A percentile compares a stretch with the other conserved stretches of the same genome.
Conservation (phyloP, 257 asterid genomes). For the Verbena officinalis region DNA sequence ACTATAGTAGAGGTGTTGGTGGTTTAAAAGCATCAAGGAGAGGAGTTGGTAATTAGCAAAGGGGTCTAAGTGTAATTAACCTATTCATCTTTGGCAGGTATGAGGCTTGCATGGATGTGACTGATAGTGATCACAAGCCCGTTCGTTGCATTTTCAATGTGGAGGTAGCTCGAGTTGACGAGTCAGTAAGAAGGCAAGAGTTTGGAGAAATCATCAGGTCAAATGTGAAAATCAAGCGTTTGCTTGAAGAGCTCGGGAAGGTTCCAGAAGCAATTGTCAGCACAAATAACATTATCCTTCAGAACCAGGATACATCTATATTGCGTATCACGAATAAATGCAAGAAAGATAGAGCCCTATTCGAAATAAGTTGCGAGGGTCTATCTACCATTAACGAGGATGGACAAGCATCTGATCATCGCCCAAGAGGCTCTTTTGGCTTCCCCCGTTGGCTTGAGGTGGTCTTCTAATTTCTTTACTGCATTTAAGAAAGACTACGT, state of each 20-base stretch:
- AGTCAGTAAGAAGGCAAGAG: slow-evolving; percentile 86
- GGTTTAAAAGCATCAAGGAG: too few relatives aligned
- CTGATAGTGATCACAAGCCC: slow-evolving; percentile 98
- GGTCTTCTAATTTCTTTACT: slow-evolving; percentile 25
- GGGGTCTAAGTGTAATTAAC: too few relatives aligned
- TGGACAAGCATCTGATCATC: slow-evolving; percentile 78
- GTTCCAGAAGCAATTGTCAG: slow-evolving; percentile 87
- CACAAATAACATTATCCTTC: slow-evolving; percentile 87
- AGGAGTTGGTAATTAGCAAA: too few relatives aligned
- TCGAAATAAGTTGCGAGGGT: slow-evolving; percentile 78
- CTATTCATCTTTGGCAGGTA: slow-evolving; percentile 60
- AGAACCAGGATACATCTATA: slow-evolving; percentile 76
- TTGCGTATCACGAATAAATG: slow-evolving; percentile 83
- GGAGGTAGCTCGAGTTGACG: slow-evolving; percentile 92
- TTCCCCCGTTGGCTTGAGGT: slow-evolving; percentile 98
- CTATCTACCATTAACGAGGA: slow-evolving; percentile 61
- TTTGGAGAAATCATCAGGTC: slow-evolving; percentile 84
- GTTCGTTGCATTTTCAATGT: slow-evolving; percentile 83
- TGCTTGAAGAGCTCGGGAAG: slow-evolving; percentile 54
- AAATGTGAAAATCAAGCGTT: slow-evolving; percentile 61
- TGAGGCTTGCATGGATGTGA: slow-evolving; percentile 98
- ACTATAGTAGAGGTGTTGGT: too few relatives aligned
- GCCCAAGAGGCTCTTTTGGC: slow-evolving; percentile 83
- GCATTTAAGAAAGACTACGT: too few relatives aligned
- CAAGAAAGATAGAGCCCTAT: slow-evolving; percentile 58